A percentile compares a stretch with the other conserved stretches of the same genome.
Conservation (phyloP, 352 stramenopile species). For the Elongisporangium senticosum region DNA sequence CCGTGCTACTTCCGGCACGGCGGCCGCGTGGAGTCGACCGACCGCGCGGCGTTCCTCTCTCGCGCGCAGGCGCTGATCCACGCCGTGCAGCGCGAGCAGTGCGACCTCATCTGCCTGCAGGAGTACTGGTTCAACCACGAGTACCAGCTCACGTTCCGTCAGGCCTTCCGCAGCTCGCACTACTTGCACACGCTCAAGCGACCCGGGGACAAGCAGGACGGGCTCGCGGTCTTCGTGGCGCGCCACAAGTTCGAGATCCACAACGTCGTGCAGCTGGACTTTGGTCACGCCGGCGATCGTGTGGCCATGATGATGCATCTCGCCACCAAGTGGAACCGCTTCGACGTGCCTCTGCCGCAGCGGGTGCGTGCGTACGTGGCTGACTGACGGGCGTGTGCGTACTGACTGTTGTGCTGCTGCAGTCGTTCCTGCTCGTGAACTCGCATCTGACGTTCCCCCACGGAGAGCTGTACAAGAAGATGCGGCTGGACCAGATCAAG, state of each 20-base stretch:
- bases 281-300: constrained; percentile 67
- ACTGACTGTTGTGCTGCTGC: not conserved
- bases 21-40: constrained; percentile 59
- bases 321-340: constrained; percentile 72
- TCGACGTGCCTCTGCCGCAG: constrained; percentile 34
- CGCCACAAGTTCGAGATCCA: constrained; percentile 76
- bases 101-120: constrained; percentile 78
- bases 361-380: constrained; percentile 18
- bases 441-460: constrained; percentile 85
- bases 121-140: constrained; percentile 82
- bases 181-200: constrained; percentile 73
- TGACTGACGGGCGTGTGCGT: too few species aligned
- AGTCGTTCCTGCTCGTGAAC: constrained; percentile 81
- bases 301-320: constrained; percentile 81
- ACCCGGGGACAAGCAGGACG: constrained; percentile 75
- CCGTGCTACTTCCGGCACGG: constrained; percentile 86
- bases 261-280: constrained; percentile 66
- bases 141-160: constrained; percentile 67
- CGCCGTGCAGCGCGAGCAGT: constrained; percentile 64
- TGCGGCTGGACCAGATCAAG: constrained; percentile 77
- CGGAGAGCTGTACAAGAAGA: constrained; percentile 70
- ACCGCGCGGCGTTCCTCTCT: constrained; percentile 53
- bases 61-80: constrained; percentile 66
- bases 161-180: constrained; percentile 55
- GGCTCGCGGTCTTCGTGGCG: constrained; percentile 72